Base-by-base conservation (phyloP, 2,329 filamentous ascomycete species). In the Chrysosporium queenslandicum region DNA sequence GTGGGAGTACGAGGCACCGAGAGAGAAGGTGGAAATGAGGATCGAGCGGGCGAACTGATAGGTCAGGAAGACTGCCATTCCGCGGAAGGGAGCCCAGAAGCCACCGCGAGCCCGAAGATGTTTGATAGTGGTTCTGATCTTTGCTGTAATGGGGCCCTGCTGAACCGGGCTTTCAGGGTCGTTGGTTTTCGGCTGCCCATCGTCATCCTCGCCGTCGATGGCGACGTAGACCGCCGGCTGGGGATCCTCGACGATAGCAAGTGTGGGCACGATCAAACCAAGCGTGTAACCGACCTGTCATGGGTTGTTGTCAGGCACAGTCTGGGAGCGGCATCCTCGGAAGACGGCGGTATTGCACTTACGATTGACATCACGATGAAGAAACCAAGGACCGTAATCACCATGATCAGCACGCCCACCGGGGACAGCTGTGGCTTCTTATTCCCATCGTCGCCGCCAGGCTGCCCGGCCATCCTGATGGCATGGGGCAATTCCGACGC, bases 1-100 rank as follows among this genome's bases (percentile, higher is more conserved):
- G 53, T 72, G 58, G 20, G 39, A 62, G n/a, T 34, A 48, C 70
- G 62, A 59, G 29, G 74, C 59, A 42, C 72, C 58, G 30, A 63
- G 61, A 16, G 68, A 58, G 60, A 85, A 62, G 57, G 80, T 62
- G 51, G 66, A 66, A 50, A 72, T 63, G 34, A 80, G 55, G 40
- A 72, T 30, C 21, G 58, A 52, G 8, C 76, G 64, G 52, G 72
- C 67, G 4, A 80, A 8, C 49, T 66, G 66, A 63, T 75, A 78
- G 53, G 71, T 65, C 34, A 79, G 20, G 59, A 71, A 74, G 58
- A 77, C 69, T 40, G 64, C 62, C 54, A 87, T 64, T 52, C 87
- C 88, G 56, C 87, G 84, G 76, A 87, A 85, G 61, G 79, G 75
- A 53, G 84, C 78, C 54, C 72, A 72, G 68, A 77, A 77, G 56